A percentile compares a stretch with the other conserved stretches of the same genome.
phyloP scores from a whole-genome alignment of 2,329 filamentous ascomycete species.

The Epichloe aotearoae region DNA sequence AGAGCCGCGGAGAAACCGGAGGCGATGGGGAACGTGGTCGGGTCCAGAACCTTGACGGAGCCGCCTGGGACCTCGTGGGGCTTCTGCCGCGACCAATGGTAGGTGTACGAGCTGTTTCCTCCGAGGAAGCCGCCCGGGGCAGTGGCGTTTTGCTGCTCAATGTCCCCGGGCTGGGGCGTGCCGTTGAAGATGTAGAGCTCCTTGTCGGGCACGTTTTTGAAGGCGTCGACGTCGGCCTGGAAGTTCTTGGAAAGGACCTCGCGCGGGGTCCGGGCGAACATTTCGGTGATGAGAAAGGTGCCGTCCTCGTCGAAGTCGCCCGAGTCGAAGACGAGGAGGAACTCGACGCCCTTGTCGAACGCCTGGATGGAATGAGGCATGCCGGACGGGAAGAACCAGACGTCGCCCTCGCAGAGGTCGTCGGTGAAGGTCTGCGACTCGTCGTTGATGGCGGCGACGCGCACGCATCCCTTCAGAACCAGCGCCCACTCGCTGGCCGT shows the following conservation, averaged over 20 bases:
- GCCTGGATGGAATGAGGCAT: conserved; percentile 41
- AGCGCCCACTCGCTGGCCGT: conserved; percentile 39
- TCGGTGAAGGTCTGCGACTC: conserved; percentile 34
- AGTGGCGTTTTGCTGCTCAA: conserved; percentile 33
- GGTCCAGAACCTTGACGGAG: conserved; percentile 46
- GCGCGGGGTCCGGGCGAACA: conserved; percentile 36
- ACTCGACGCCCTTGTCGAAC: conserved; percentile 41
- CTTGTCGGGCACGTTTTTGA: conserved; percentile 31
- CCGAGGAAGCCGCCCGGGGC: conserved; percentile 32
- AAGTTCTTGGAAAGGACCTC: conserved; percentile 44
- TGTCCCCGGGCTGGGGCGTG: conserved; percentile 30
- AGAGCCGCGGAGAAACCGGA: conserved; percentile 40
- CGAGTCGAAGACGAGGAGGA: conserved; percentile 46
- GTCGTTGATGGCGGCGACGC: conserved; percentile 38
- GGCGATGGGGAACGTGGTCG: conserved; percentile 42
- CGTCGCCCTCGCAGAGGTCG: conserved; percentile 22
- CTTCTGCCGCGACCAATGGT: conserved; percentile 37
- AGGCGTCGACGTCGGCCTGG: conserved; percentile 30
- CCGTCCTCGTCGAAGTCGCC: conserved; percentile 47
- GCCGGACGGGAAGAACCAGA: conserved; percentile 33
- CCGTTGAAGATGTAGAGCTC: conserved; percentile 42
- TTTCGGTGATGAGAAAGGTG: conserved; percentile 44
- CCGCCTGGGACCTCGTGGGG: conserved; percentile 40
- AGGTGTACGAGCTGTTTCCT: conserved; percentile 28
- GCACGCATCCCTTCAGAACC: conserved; percentile 38